These are phyloP conservation scores for Taphrina confusa DNA, from an alignment of 1,139 yeast species.

Conservation along the genomic window DNA sequence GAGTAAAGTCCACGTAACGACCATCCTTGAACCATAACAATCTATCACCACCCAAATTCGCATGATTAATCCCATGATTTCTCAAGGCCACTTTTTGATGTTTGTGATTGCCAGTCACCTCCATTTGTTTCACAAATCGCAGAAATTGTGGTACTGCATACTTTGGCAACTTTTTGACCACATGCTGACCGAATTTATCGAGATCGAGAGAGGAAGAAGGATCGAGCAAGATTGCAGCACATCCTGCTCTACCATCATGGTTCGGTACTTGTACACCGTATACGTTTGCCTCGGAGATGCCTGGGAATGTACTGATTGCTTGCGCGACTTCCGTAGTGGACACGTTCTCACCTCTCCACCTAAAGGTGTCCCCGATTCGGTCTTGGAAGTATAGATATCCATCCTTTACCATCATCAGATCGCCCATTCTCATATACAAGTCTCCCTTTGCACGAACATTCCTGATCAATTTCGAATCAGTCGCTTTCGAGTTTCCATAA, in stretches of 20 bases:
- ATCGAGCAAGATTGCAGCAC: constrained; percentile 68
- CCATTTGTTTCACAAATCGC: constrained; percentile 63
- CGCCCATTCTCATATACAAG: constrained; percentile 90
- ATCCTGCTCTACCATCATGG: constrained; percentile 96
- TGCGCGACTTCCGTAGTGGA: constrained; percentile 92
- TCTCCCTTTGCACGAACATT: constrained; percentile 84
- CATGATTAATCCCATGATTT: constrained; percentile 20
- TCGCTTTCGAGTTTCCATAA: constrained; percentile 75
- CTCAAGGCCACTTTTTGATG: constrained; percentile 61
- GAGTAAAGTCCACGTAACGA: background rate
- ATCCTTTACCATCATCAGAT: constrained; percentile 69
- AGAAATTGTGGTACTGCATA: constrained; percentile 86
- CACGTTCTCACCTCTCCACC: constrained; percentile 97
- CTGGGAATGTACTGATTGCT: constrained; percentile 52
- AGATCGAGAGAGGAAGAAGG: constrained; percentile 47
- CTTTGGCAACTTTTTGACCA: constrained; percentile 62
- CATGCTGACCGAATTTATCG: constrained; percentile 49
- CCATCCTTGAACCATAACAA: constrained; percentile 19
- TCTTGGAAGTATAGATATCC: constrained; percentile 83
- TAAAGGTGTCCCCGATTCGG: constrained; percentile 88
- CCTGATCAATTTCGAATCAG: constrained; percentile 68
- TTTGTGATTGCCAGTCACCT: constrained; percentile 80
- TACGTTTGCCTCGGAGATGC: constrained; percentile 70
- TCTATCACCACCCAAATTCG: constrained; percentile 3
- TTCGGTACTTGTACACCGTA: constrained; percentile 86